A percentile compares a stretch with the other conserved stretches of the same genome.
phyloP scores from a whole-genome alignment of 768 basidiomycete species.

The Rhodosporidiobolus odoratus region DNA sequence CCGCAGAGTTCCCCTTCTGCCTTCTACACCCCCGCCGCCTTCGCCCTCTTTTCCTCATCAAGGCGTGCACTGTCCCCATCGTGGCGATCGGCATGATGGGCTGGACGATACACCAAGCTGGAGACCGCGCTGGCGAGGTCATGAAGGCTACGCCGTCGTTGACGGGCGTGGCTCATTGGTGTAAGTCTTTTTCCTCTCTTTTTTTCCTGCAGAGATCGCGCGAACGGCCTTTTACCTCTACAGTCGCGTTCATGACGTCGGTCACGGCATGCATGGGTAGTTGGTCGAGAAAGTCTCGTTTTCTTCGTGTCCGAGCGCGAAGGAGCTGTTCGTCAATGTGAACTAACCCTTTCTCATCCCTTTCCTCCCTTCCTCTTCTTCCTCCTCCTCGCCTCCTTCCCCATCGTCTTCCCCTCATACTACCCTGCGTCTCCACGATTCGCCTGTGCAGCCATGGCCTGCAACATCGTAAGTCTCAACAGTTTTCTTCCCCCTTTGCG shows the following conservation, averaged over 20 bases:
- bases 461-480: constrained; percentile 14
- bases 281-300: background rate
- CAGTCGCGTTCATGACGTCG: constrained; percentile 10
- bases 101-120: constrained; percentile 29
- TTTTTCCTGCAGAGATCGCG: background rate
- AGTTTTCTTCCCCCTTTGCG: too few species aligned
- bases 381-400: too few species aligned
- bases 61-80: constrained; percentile 29
- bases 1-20: constrained; percentile 19
- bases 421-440: too few species aligned
- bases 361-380: too few species aligned
- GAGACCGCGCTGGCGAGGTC: constrained; percentile 18
- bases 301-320: background rate
- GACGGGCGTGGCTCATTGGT: constrained; percentile 8
- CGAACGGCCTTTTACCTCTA: background rate
- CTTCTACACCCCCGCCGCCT: constrained; percentile 33
- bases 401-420: too few species aligned
- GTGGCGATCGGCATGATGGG: constrained; percentile 31
- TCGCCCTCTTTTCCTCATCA: constrained; percentile 32
- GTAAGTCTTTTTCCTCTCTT: background rate
- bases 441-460: constrained; percentile 19
- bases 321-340: too few species aligned
- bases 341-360: too few species aligned
- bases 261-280: too few species aligned
- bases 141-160: constrained; percentile 11